These are phyloP conservation scores for Saccharomycopsis hybrid DNA, from an alignment of 1,139 yeast species.

Conservation along the genomic window DNA sequence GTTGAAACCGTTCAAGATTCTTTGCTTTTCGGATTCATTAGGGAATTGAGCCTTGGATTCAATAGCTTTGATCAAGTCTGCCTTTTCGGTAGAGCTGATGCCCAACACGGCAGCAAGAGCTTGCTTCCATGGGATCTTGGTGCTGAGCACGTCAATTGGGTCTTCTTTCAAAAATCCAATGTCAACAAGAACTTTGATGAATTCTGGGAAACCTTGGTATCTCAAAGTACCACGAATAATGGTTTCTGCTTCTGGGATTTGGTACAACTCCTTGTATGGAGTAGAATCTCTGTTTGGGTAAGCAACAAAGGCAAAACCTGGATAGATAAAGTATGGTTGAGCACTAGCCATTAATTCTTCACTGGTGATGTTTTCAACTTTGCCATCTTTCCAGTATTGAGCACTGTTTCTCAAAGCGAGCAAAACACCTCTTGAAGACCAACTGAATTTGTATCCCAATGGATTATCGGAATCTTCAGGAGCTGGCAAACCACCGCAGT, in stretches of 20 bases:
- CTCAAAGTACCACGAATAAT: conserved; percentile 95
- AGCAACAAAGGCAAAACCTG: conserved; percentile 90
- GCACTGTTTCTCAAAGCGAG: conserved; percentile 94
- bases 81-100: conserved; percentile 61
- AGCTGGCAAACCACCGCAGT: conserved; percentile 98
- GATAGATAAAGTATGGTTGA: conserved; percentile 89
- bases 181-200: conserved; percentile 90
- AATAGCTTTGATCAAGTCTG: conserved; percentile 70
- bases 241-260: conserved; percentile 96
- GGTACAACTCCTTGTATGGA: conserved; percentile 81
- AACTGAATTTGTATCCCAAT: conserved; percentile 95
- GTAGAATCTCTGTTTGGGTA: conserved; percentile 99
- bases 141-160: conserved; percentile 49
- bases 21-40: conserved; percentile 72
- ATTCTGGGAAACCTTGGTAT: conserved; percentile 98
- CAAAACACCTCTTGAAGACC: conserved; percentile 98
- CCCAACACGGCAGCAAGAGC: conserved; percentile 75
- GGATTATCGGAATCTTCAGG: conserved; percentile 98
- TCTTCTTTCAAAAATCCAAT: conserved; percentile 86
- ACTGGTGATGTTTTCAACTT: conserved; percentile 71
- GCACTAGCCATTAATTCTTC: conserved; percentile 95
- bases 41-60: conserved; percentile 75
- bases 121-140: conserved; percentile 76
- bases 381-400: conserved; percentile 79
- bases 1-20: conserved; percentile 80